phyloP scores from a whole-genome alignment of 805 yeast genomes.

The Kuraishia floccosa region DNA sequence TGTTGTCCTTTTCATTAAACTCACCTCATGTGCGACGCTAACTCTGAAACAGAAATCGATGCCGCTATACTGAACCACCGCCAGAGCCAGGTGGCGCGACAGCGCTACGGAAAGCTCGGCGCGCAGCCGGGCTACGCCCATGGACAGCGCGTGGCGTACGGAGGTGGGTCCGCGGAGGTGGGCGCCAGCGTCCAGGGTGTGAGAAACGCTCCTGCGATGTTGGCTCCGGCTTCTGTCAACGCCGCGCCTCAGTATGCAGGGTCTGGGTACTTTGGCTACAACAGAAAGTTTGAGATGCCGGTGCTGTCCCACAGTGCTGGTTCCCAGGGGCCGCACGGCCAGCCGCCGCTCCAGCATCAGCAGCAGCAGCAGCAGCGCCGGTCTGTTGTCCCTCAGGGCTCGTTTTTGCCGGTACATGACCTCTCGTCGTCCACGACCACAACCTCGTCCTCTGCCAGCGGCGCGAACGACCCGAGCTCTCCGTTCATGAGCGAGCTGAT shows the following conservation, averaged over 20 bases:
- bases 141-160: background rate
- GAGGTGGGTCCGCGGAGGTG: background rate
- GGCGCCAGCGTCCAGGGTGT: background rate
- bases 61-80: background rate
- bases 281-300: no score
- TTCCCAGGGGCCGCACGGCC: background rate
- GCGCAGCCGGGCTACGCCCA: background rate
- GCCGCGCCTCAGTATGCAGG: no score
- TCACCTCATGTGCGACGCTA: background rate
- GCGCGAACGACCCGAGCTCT: background rate
- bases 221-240: background rate
- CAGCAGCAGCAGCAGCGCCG: background rate
- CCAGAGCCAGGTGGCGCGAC: background rate
- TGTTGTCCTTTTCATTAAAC: background rate
- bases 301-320: no score
- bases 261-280: no score
- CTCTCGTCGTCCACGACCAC: background rate
- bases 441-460: background rate
- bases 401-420: background rate
- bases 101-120: background rate
- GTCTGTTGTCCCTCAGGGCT: background rate
- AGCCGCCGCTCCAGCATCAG: background rate
- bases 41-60: background rate
- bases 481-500: slow-evolving; percentile 2
- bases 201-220: background rate